Conservation (phyloP, 345 rosid genomes). For the Hevea brasiliensis region DNA sequence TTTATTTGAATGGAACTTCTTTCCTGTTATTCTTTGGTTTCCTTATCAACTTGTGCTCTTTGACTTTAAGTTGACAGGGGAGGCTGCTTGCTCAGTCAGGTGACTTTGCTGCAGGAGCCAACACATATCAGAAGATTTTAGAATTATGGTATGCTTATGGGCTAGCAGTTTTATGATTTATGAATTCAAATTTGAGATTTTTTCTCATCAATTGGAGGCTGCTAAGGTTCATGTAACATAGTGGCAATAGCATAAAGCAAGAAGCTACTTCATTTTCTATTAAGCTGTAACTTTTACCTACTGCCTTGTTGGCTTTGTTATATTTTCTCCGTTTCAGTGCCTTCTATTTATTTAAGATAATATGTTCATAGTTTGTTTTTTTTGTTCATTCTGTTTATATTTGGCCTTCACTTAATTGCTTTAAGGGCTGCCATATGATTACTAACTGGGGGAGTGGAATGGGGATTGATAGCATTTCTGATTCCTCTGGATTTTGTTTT, state of each 20-base stretch:
- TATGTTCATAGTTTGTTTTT: not conserved
- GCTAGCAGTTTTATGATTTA: not conserved
- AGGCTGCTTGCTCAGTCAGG: constrained; percentile 73
- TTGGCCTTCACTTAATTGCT: not conserved
- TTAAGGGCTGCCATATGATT: not conserved
- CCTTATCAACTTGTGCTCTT: constrained; percentile 43
- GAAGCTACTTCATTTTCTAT: not conserved
- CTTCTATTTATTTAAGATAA: not conserved
- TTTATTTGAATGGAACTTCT: constrained; percentile 9
- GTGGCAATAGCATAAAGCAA: not conserved
- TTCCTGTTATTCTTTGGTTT: constrained; percentile 18
- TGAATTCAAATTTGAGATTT: not conserved
- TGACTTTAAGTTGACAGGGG: constrained; percentile 99
- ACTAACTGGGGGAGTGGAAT: not conserved
- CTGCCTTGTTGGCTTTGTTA: not conserved
- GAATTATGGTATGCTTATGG: constrained; percentile 67
- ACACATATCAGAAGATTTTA: constrained; percentile 65
- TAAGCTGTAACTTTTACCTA: not conserved
- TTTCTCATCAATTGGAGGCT: constrained; percentile 1
- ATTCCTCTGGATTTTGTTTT: not conserved
- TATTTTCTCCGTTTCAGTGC: not conserved
- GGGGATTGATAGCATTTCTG: no score
- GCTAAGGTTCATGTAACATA: not conserved
- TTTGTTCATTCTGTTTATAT: not conserved
- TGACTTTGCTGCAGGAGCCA: constrained; percentile 64